phyloP scores from a whole-genome alignment of 768 basidiomycete species.

The Lactarius tabidus region DNA sequence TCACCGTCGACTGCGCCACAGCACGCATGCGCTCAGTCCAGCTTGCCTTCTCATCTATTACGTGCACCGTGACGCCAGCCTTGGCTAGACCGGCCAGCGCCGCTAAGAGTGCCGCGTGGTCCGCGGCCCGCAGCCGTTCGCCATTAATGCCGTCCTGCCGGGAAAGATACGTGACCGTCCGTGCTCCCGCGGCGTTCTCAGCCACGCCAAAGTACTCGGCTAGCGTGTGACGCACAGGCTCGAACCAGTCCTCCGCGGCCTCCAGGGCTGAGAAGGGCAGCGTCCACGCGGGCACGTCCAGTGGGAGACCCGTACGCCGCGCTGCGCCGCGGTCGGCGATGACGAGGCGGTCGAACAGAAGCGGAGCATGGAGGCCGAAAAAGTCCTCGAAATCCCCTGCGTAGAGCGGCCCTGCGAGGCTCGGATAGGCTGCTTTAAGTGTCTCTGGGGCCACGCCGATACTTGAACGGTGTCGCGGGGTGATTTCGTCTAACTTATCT shows the following conservation, averaged over 20 bases:
- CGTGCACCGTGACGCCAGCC: constrained; percentile 12
- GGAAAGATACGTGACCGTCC: constrained; percentile 64
- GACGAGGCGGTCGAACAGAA: constrained; percentile 70
- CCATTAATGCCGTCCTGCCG: constrained; percentile 49
- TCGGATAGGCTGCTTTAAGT: constrained; percentile 71
- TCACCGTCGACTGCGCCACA: constrained; percentile 22
- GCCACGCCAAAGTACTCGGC: constrained; percentile 41
- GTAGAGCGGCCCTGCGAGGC: constrained; percentile 56
- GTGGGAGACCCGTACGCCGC: constrained; percentile 24
- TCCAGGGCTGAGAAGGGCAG: constrained; percentile 37
- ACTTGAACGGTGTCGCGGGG: constrained; percentile 35
- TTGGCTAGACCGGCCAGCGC: constrained; percentile 48
- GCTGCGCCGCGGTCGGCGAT: constrained; percentile 75
- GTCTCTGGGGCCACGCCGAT: constrained; percentile 26
- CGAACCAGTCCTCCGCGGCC: constrained; percentile 34
- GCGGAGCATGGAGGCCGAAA: constrained; percentile 60
- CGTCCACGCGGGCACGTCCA: constrained; percentile 32
- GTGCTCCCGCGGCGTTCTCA: constrained; percentile 32
- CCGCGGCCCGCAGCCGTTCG: constrained; percentile 46
- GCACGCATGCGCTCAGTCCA: constrained; percentile 25
- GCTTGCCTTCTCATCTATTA: constrained; percentile 17
- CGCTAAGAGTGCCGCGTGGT: constrained; percentile 59
- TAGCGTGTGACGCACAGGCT: constrained; percentile 44
- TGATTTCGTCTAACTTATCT: constrained; percentile 30
- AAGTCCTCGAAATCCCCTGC: constrained; percentile 76